Evolutionary conservation across 495 filamentous ascomycete species (phyloP).

Genomic region (Hypoxylon subgilvum): DNA sequence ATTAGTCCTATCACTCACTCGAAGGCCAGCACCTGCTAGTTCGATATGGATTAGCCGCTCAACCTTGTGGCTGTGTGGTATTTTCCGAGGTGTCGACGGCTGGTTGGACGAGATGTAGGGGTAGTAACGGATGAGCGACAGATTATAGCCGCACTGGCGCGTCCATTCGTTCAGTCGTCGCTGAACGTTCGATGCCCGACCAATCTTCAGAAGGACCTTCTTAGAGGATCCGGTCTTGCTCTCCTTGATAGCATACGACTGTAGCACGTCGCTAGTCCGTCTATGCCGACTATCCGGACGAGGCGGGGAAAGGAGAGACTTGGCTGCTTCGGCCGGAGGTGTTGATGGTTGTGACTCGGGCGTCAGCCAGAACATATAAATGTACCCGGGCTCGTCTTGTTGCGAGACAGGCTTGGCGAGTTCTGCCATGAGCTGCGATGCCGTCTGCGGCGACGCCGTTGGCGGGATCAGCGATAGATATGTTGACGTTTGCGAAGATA

Average conservation of each 20-base stretch:
- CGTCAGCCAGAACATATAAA: slow-evolving; percentile 96
- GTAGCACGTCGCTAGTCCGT: slow-evolving; percentile 70
- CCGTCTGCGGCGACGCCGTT: slow-evolving; percentile 66
- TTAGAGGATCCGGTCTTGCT: slow-evolving; percentile 33
- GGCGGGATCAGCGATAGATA: slow-evolving; percentile 72
- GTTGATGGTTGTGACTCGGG: slow-evolving; percentile 58
- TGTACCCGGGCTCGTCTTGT: slow-evolving; percentile 86
- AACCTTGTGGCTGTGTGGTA: slow-evolving; percentile 86
- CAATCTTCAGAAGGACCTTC: slow-evolving; percentile 87
- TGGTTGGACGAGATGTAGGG: slow-evolving; percentile 71
- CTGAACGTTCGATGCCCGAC: slow-evolving; percentile 88
- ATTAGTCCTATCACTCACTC: slow-evolving; percentile 57
- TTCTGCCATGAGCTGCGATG: slow-evolving; percentile 70
- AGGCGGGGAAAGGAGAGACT: slow-evolving; percentile 61
- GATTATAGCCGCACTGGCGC: slow-evolving; percentile 85
- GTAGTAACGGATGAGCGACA: slow-evolving; percentile 89
- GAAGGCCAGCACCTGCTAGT: slow-evolving; percentile 70
- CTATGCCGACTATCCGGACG: slow-evolving; percentile 54
- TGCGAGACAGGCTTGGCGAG: slow-evolving; percentile 80
- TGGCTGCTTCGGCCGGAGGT: slow-evolving; percentile 63
- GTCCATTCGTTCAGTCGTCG: slow-evolving; percentile 90
- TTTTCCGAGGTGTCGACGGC: slow-evolving; percentile 61
- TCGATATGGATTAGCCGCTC: slow-evolving; percentile 92
- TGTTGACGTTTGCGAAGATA: slow-evolving; percentile 55
- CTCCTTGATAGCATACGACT: slow-evolving; percentile 54